These are phyloP conservation scores for Suillus hirtellus DNA, from an alignment of 768 basidiomycete species.

Conservation along the genomic window DNA sequence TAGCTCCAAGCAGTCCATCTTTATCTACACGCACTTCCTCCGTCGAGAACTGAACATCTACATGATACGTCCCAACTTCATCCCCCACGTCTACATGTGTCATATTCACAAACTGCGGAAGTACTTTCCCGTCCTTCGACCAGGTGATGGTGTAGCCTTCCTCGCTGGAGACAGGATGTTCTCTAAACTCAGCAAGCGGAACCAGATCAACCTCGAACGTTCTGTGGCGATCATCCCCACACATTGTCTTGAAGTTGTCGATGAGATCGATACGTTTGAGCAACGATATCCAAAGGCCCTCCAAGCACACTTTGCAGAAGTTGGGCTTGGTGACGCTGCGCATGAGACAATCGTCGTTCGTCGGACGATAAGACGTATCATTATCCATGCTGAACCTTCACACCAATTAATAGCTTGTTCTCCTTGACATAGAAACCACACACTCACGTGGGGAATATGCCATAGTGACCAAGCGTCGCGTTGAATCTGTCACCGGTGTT, in stretches of 20 bases:
- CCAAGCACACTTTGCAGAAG: conserved; percentile 74
- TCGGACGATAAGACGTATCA: conserved; percentile 73
- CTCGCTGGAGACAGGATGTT: conserved; percentile 25
- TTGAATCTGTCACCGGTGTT: conserved; percentile 51
- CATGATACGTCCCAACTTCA: conserved; percentile 42
- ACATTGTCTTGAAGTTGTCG: conserved; percentile 49
- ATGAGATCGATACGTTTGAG: conserved; percentile 61
- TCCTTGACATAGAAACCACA: neutral
- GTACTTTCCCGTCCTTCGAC: conserved; percentile 45
- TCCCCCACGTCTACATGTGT: conserved; percentile 47
- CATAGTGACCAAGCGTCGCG: conserved; percentile 54
- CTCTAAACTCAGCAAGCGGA: conserved; percentile 59
- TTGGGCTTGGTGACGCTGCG: conserved; percentile 66
- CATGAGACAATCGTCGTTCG: conserved; percentile 84
- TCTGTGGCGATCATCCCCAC: conserved; percentile 28
- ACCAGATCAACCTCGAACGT: conserved; percentile 52
- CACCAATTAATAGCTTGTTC: neutral
- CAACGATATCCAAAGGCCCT: conserved; percentile 72
- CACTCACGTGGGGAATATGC: conserved; percentile 73
- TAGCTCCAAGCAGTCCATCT: conserved; percentile 32
- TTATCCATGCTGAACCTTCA: conserved; percentile 58
- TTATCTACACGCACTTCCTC: conserved; percentile 57
- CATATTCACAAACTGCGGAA: conserved; percentile 50
- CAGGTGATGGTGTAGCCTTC: conserved; percentile 61
- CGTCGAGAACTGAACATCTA: conserved; percentile 52